A percentile compares a stretch with the other conserved stretches of the same genome.
Evolutionary conservation across 1,284 basidiomycete species (phyloP).

Genomic region (Puccinia polysora): DNA sequence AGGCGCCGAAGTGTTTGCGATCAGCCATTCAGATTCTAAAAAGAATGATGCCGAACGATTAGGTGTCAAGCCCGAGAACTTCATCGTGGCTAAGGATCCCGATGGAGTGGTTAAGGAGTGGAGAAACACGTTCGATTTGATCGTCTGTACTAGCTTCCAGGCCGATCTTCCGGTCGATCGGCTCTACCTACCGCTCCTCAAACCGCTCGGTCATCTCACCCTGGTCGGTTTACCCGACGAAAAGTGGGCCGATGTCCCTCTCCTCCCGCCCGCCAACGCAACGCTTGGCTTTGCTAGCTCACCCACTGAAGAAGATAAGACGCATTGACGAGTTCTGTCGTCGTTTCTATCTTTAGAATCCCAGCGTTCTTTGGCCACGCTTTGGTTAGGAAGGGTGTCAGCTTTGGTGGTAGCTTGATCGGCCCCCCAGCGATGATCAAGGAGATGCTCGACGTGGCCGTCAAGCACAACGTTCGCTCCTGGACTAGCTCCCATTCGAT

Average conservation of each 20-base stretch:
- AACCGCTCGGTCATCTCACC: slow-evolving; percentile 16
- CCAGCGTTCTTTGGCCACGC: slow-evolving; percentile 37
- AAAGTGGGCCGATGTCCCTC: not conserved
- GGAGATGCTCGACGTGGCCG: slow-evolving; percentile 41
- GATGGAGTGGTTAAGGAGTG: slow-evolving; percentile 24
- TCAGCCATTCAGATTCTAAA: slow-evolving; percentile 42
- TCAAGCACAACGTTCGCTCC: slow-evolving; percentile 32
- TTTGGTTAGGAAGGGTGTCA: slow-evolving; percentile 28
- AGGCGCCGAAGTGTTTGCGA: slow-evolving; percentile 25
- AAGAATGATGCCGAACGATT: slow-evolving; percentile 25
- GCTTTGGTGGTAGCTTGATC: slow-evolving; percentile 37
- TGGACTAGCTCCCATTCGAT: slow-evolving; percentile 33
- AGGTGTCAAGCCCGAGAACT: slow-evolving; percentile 26
- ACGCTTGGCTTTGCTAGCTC: not conserved
- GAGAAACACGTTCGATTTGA: slow-evolving; percentile 37
- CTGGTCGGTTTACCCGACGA: slow-evolving; percentile 36
- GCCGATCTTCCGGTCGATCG: slow-evolving; percentile 32
- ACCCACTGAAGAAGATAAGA: too few species aligned
- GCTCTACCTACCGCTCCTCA: slow-evolving; percentile 26
- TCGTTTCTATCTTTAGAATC: not conserved
- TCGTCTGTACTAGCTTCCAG: slow-evolving; percentile 37
- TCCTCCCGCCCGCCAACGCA: not conserved
- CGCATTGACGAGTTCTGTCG: too few species aligned
- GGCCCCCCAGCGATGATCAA: slow-evolving; percentile 34
- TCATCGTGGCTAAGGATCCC: slow-evolving; percentile 20